These are phyloP conservation scores for Coemansia sp. DNA, from an alignment of 192 early-diverging fungal genomes.

Conservation along the genomic window DNA sequence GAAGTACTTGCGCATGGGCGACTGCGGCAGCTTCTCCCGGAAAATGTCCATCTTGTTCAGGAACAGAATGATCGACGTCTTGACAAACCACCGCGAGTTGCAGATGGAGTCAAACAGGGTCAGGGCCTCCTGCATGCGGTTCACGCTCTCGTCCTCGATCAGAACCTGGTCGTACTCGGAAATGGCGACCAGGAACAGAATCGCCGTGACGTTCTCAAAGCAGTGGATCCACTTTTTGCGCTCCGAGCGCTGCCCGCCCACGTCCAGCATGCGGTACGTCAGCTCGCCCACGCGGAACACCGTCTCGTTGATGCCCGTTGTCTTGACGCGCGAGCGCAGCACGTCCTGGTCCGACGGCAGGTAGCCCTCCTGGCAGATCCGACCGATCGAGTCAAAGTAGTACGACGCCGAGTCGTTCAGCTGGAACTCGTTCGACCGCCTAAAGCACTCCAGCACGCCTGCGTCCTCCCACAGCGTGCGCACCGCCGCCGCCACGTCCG, in stretches of 20 bases:
- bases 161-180: constrained; percentile 95
- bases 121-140: constrained; percentile 94
- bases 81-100: constrained; percentile 95
- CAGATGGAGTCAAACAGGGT: constrained; percentile 98
- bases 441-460: constrained; percentile 80
- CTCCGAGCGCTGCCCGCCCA: constrained; percentile 97
- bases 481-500: constrained; percentile 77
- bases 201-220: constrained; percentile 95
- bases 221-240: constrained; percentile 99
- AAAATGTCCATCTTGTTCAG: constrained; percentile 99
- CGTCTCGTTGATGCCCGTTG: constrained; percentile 96
- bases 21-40: constrained; percentile 80
- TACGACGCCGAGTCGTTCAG: constrained; percentile 96
- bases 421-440: constrained; percentile 87
- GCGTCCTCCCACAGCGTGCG: constrained; percentile 80
- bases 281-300: constrained; percentile 88
- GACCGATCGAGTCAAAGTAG: constrained; percentile 94
- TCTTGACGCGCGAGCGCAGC: constrained; percentile 94
- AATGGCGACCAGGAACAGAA: constrained; percentile 95
- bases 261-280: constrained; percentile 96
- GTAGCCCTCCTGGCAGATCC: constrained; percentile 79
- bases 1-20: constrained; percentile 87
- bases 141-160: constrained; percentile 94
- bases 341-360: constrained; percentile 95
- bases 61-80: constrained; percentile 98